These are phyloP conservation scores for Rubia tinctorum DNA, from an alignment of 305 asterid species.

Conservation along the genomic window DNA sequence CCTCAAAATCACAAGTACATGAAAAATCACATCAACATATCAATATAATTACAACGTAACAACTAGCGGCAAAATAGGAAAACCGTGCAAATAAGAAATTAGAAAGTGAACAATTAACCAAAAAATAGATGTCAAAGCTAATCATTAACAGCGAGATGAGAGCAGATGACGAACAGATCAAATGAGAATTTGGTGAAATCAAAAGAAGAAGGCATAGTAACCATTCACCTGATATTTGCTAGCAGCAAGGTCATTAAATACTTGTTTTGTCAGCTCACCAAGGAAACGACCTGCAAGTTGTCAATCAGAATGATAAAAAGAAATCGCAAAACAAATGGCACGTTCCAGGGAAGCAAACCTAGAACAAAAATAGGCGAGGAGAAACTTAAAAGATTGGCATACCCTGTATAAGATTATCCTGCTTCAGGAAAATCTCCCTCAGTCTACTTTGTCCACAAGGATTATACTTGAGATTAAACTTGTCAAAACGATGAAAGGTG, in stretches of 20 bases:
- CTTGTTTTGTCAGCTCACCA: constrained; percentile 97
- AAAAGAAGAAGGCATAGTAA: constrained; percentile 20
- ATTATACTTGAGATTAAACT: constrained; percentile 94
- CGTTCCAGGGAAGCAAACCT: neutral
- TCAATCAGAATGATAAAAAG: neutral
- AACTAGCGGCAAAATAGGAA: neutral
- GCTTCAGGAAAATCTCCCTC: constrained; percentile 96
- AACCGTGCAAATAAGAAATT: neutral
- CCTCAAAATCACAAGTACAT: neutral
- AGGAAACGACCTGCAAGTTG: constrained; percentile 82
- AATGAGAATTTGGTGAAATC: constrained; percentile 1
- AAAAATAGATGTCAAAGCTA: neutral
- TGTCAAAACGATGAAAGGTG: constrained; percentile 99
- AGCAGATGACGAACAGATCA: neutral
- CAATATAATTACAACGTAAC: neutral
- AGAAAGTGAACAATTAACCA: neutral
- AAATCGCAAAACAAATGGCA: neutral
- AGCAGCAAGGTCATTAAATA: constrained; percentile 74
- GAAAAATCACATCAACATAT: neutral
- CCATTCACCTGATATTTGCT: constrained; percentile 95
- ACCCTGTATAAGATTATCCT: constrained; percentile 99
- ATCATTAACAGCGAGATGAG: neutral
- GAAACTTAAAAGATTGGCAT: constrained; percentile 13
- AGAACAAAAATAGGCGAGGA: neutral
- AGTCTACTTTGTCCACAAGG: constrained; percentile 99